Conservation (phyloP, 2,329 filamentous ascomycete genomes). For the Emericellopsis atlantica region DNA sequence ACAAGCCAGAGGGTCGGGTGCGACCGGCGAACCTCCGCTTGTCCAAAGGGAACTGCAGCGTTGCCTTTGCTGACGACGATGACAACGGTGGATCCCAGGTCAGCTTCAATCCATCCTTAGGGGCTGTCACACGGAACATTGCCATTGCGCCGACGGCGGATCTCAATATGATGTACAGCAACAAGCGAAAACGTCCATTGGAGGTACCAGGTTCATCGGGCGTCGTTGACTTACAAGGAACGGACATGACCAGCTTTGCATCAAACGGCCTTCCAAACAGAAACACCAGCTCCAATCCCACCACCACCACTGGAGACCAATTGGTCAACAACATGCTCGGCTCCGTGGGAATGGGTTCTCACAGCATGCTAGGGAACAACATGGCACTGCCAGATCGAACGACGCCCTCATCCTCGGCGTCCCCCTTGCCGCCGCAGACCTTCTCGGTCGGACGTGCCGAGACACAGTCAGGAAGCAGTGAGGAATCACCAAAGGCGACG, state of each 20-base stretch:
- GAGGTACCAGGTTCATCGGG: background rate
- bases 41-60: background rate
- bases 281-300: too few relatives aligned
- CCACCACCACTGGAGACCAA: too few relatives aligned
- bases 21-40: slow-evolving; percentile 1
- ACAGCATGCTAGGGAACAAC: background rate
- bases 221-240: too few relatives aligned
- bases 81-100: slow-evolving; percentile 1
- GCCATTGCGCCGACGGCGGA: background rate
- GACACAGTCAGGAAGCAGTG: slow-evolving; percentile 2
- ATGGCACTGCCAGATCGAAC: slow-evolving; percentile 3
- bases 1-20: slow-evolving; percentile 7
- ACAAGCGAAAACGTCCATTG: slow-evolving; percentile 19
- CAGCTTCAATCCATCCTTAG: slow-evolving; percentile 19
- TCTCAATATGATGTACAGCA: background rate
- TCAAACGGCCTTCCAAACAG: background rate
- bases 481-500: background rate
- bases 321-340: too few relatives aligned
- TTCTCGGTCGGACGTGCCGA: background rate
- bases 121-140: slow-evolving; percentile 18
- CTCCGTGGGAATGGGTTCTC: too few relatives aligned
- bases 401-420: slow-evolving; percentile 3
- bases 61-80: background rate
- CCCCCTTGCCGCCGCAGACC: slow-evolving; percentile 1
- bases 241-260: background rate